phyloP scores from a whole-genome alignment of 2,329 filamentous ascomycete genomes.

The Grosmannia huntii region DNA sequence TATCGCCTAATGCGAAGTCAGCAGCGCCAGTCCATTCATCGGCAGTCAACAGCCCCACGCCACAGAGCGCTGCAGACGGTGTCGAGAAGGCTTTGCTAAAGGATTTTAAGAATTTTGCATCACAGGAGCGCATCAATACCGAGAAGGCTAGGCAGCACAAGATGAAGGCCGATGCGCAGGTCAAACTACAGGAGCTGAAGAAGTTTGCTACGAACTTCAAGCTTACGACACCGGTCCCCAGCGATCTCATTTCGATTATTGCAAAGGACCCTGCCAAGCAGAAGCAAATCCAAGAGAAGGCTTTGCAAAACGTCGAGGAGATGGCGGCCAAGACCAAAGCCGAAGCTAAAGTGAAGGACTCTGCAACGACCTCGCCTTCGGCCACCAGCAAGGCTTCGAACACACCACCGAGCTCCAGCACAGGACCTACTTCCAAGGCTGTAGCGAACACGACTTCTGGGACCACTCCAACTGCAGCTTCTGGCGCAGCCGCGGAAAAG shows the following conservation, averaged over 20 bases:
- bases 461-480: constrained; percentile 2
- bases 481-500: constrained; percentile 1
- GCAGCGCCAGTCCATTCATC: background rate
- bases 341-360: constrained; percentile 39
- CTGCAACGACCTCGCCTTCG: constrained; percentile 17
- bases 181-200: constrained; percentile 87
- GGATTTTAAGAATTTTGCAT: constrained; percentile 53
- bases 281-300: constrained; percentile 81
- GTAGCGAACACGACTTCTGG: background rate
- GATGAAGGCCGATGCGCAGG: constrained; percentile 66
- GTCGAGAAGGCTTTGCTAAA: constrained; percentile 50
- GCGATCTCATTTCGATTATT: constrained; percentile 84
- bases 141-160: constrained; percentile 46
- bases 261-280: constrained; percentile 96
- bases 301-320: constrained; percentile 61
- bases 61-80: constrained; percentile 44
- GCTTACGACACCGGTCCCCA: constrained; percentile 80
- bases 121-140: constrained; percentile 38
- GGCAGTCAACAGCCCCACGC: constrained; percentile 17
- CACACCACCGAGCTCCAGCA: background rate
- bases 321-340: constrained; percentile 34
- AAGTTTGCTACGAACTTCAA: constrained; percentile 94
- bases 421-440: background rate
- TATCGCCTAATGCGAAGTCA: constrained; percentile 26
- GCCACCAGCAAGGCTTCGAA: background rate